Conservation (phyloP, 164 flowering plant species). For the Annona cherimola region DNA sequence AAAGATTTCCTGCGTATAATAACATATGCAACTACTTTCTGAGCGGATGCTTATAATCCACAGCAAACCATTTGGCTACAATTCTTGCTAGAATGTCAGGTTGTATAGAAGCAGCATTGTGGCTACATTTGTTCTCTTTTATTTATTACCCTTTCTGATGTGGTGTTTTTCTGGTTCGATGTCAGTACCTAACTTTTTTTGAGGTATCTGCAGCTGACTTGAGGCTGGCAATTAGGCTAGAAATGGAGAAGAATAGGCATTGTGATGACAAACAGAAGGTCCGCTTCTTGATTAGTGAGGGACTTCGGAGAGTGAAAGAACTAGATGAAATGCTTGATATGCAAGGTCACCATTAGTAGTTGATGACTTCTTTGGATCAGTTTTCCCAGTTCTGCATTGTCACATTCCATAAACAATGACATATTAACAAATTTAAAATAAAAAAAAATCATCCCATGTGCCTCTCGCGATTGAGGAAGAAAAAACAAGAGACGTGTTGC, state of each 20-base stretch:
- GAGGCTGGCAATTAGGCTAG: constrained; percentile 55
- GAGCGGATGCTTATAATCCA: background rate
- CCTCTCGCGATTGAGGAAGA: too few relatives aligned
- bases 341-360: constrained; percentile 46
- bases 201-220: constrained; percentile 52
- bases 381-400: background rate
- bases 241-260: constrained; percentile 67
- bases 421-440: too few relatives aligned
- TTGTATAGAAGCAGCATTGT: constrained; percentile 63
- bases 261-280: constrained; percentile 67
- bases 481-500: too few relatives aligned
- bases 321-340: constrained; percentile 85
- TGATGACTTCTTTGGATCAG: background rate
- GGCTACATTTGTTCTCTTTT: background rate
- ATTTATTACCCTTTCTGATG: background rate
- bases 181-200: background rate
- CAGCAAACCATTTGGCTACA: too few relatives aligned
- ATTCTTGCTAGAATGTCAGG: too few relatives aligned
- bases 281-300: constrained; percentile 75
- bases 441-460: too few relatives aligned
- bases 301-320: constrained; percentile 59
- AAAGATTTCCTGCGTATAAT: too few relatives aligned
- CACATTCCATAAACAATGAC: too few relatives aligned
- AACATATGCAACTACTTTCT: too few relatives aligned
- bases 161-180: background rate